Conservation (phyloP, 768 basidiomycete species). For the Chiua virens region DNA sequence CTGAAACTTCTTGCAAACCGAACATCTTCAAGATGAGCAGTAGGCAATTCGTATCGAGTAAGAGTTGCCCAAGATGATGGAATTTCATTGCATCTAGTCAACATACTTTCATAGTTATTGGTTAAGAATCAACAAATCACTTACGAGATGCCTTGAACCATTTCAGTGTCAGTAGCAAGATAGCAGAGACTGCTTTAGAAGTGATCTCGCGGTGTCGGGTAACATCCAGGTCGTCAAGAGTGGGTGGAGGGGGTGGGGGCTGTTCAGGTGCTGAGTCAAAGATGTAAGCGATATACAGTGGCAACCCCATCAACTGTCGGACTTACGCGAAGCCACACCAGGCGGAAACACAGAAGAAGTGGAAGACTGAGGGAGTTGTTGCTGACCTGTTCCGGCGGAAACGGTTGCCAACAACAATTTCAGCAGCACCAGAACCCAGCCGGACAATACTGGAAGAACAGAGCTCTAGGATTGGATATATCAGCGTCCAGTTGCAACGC, state of each 20-base stretch:
- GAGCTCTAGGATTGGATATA: constrained; percentile 54
- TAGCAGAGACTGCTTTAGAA: constrained; percentile 95
- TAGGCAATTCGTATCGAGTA: constrained; percentile 94
- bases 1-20: constrained; percentile 88
- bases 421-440: constrained; percentile 90
- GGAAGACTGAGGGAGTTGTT: constrained; percentile 62
- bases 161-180: constrained; percentile 84
- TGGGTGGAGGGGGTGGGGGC: constrained; percentile 63
- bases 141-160: constrained; percentile 99
- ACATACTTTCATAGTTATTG: background rate
- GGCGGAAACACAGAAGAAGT: constrained; percentile 72
- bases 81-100: constrained; percentile 93
- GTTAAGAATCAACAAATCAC: constrained; percentile 31
- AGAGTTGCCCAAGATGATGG: constrained; percentile 92
- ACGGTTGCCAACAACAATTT: constrained; percentile 93
- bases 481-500: background rate
- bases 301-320: background rate
- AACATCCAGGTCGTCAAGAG: constrained; percentile 89
- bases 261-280: constrained; percentile 55
- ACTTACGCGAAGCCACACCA: constrained; percentile 64
- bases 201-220: constrained; percentile 96
- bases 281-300: background rate
- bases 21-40: constrained; percentile 97
- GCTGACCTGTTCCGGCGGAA: constrained; percentile 64
- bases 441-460: constrained; percentile 79